Conservation (phyloP, 495 filamentous ascomycete species). For the Emericellopsis terricola region DNA sequence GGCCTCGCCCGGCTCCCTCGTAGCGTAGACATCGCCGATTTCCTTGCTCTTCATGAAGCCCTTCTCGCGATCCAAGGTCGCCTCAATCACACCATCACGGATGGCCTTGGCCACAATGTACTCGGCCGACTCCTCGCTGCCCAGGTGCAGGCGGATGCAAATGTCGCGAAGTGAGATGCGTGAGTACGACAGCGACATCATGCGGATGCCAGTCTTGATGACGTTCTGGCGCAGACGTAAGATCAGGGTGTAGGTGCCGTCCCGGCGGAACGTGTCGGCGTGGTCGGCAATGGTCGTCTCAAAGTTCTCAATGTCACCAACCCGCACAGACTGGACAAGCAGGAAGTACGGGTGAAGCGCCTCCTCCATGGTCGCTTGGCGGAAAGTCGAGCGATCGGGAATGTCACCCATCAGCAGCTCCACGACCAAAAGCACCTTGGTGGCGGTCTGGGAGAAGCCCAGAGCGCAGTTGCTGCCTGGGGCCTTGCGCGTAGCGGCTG, state of each 20-base stretch:
- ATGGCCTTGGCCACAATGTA: constrained; percentile 99
- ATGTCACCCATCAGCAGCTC: constrained; percentile 98
- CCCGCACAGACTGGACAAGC: constrained; percentile 85
- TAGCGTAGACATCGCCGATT: constrained; percentile 85
- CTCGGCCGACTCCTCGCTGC: constrained; percentile 88
- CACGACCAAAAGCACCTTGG: constrained; percentile 84
- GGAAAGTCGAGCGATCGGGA: constrained; percentile 85
- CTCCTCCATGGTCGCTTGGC: constrained; percentile 65
- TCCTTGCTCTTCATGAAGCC: constrained; percentile 99
- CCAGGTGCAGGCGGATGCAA: constrained; percentile 82
- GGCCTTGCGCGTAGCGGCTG: constrained; percentile 82
- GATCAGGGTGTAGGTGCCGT: constrained; percentile 91
- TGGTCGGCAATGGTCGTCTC: constrained; percentile 64
- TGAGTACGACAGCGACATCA: constrained; percentile 96
- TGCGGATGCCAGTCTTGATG: constrained; percentile 97
- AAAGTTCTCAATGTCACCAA: constrained; percentile 86
- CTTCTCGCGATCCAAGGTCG: constrained; percentile 78
- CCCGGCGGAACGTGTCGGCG: constrained; percentile 68
- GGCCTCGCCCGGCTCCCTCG: constrained; percentile 82
- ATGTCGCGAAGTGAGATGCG: constrained; percentile 96
- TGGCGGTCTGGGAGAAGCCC: constrained; percentile 88
- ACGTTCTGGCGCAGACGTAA: constrained; percentile 91
- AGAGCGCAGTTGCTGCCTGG: constrained; percentile 75
- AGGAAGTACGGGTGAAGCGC: constrained; percentile 82
- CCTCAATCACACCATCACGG: constrained; percentile 93